phyloP scores from a whole-genome alignment of 768 basidiomycete species.

The Arthromyces matolae region DNA sequence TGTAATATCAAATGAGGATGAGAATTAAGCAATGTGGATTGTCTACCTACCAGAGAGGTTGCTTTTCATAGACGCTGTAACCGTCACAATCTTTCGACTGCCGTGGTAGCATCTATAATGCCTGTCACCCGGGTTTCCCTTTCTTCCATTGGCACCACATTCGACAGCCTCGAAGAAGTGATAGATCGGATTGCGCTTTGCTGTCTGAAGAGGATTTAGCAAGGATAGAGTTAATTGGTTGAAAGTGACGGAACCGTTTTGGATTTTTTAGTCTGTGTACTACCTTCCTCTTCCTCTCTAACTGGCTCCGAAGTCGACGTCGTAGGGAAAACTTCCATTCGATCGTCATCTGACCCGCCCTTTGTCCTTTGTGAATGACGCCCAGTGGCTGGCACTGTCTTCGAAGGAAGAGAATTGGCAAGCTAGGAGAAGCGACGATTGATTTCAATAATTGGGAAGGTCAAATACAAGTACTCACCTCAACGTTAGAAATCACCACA shows the following conservation, averaged over 20 bases:
- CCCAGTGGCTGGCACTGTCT: not conserved
- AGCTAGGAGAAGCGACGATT: not conserved
- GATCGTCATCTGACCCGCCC: not conserved
- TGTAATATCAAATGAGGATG: not conserved
- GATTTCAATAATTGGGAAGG: not conserved
- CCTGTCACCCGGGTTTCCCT: not conserved
- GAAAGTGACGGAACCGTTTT: not conserved
- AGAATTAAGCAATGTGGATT: not conserved
- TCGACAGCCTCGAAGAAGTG: not conserved
- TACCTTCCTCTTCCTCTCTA: not conserved
- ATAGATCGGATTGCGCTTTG: conserved; percentile 1
- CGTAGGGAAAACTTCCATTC: not conserved
- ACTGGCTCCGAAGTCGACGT: not conserved
- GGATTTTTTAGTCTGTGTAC: not conserved
- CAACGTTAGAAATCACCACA: not conserved
- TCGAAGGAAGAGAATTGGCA: not conserved
- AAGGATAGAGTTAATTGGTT: not conserved
- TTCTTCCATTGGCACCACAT: not conserved
- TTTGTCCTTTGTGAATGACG: not conserved
- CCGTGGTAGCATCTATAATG: conserved; percentile 6
- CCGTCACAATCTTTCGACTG: not conserved
- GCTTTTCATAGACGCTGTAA: conserved; percentile 3
- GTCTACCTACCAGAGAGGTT: conserved; percentile 4
- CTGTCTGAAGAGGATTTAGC: not conserved
- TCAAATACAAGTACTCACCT: not conserved